Conservation (phyloP, 2,329 filamentous ascomycete species). For the Ceratocystis colombiana region DNA sequence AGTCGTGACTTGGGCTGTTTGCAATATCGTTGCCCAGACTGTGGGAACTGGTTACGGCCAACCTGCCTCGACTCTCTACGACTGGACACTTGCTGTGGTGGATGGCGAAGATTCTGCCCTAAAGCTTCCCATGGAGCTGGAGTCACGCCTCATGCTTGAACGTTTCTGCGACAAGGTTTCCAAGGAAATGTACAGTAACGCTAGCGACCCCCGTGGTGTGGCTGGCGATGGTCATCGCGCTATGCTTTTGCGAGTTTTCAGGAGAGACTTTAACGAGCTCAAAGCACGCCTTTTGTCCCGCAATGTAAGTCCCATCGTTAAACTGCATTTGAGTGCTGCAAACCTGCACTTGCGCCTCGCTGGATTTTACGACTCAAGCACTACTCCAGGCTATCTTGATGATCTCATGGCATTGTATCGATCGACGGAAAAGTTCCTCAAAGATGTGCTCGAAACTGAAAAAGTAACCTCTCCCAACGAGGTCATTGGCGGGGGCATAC, state of each 20-base stretch:
- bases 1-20: conserved; percentile 72
- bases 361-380: conserved; percentile 70
- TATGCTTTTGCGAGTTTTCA: conserved; percentile 56
- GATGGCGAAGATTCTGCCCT: conserved; percentile 42
- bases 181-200: conserved; percentile 69
- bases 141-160: conserved; percentile 60
- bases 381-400: conserved; percentile 59
- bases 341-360: conserved; percentile 65
- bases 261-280: conserved; percentile 54
- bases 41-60: conserved; percentile 78
- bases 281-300: conserved; percentile 51
- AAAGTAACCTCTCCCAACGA: conserved; percentile 41
- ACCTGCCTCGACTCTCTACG: conserved; percentile 66
- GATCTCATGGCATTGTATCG: conserved; percentile 68
- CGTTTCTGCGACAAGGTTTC: conserved; percentile 68
- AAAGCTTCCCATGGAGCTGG: conserved; percentile 51
- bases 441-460: conserved; percentile 49
- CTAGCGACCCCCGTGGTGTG: conserved; percentile 59
- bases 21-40: conserved; percentile 72
- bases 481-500: conserved; percentile 42
- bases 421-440: conserved; percentile 59
- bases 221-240: conserved; percentile 57
- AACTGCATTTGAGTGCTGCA: conserved; percentile 61
- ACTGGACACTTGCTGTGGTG: conserved; percentile 56
- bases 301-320: conserved; percentile 47